phyloP scores from a whole-genome alignment of 1,284 basidiomycete genomes.

The Hypsizygus ulmarius region DNA sequence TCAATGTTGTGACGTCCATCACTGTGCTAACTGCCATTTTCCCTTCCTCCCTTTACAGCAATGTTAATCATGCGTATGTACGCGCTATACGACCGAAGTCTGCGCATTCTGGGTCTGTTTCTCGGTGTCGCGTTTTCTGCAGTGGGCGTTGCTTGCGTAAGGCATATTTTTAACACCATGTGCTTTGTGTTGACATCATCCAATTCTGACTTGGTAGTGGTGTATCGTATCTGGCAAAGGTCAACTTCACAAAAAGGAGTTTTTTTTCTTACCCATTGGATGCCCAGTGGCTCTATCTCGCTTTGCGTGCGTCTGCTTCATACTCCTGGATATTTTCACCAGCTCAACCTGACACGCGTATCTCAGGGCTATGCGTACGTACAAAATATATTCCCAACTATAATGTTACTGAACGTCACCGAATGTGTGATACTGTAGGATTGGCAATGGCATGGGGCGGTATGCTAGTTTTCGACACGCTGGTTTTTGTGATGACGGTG shows the following conservation, averaged over 20 bases:
- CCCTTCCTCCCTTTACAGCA: no score
- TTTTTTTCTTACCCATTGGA: slow-evolving; percentile 3
- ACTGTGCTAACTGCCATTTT: no score
- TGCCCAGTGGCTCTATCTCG: slow-evolving; percentile 5
- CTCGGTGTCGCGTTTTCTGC: slow-evolving; percentile 21
- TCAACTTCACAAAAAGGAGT: not conserved
- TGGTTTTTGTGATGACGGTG: slow-evolving; percentile 42
- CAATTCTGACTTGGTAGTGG: slow-evolving; percentile 16
- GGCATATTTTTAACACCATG: not conserved
- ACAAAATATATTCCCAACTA: no score
- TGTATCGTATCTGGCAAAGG: slow-evolving; percentile 16
- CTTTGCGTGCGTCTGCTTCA: slow-evolving; percentile 4
- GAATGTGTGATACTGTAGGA: slow-evolving; percentile 26
- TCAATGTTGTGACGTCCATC: no score
- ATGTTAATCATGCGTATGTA: slow-evolving; percentile 17
- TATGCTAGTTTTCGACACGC: slow-evolving; percentile 38
- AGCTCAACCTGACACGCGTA: not conserved
- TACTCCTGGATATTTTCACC: not conserved
- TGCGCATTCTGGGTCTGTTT: slow-evolving; percentile 31
- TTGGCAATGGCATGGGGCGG: slow-evolving; percentile 35
- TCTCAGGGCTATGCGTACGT: slow-evolving; percentile 7
- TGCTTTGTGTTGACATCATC: not conserved
- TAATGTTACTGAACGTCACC: not conserved
- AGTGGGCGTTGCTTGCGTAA: slow-evolving; percentile 22
- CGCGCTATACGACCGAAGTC: slow-evolving; percentile 21